Percentiles rank a stretch among this genome's conserved stretches.
Evolutionary conservation across 2,329 filamentous ascomycete species (phyloP).

Genomic region (Ophiocordyceps camponoti-floridani): DNA sequence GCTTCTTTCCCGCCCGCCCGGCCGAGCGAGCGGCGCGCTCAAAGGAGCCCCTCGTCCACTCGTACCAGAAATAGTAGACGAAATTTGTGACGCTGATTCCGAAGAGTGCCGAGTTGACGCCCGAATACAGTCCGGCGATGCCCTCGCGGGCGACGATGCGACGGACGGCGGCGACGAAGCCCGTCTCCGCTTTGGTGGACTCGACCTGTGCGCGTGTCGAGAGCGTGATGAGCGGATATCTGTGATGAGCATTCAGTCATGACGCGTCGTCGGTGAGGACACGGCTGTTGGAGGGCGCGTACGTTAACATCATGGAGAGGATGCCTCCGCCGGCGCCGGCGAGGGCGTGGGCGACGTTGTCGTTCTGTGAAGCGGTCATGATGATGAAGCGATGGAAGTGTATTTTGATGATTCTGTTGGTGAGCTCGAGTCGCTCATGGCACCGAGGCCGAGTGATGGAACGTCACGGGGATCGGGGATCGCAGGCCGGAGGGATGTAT

Average conservation of each 20-base stretch:
- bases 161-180: conserved; percentile 65
- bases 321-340: conserved; percentile 87
- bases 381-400: not conserved
- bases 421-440: not conserved
- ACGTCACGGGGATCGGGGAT: no score
- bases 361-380: conserved; percentile 55
- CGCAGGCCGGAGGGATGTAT: not conserved
- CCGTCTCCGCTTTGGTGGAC: conserved; percentile 77
- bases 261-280: not conserved
- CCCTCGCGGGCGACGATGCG: conserved; percentile 87
- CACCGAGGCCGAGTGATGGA: not conserved
- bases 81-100: conserved; percentile 98
- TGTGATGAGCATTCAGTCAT: conserved; percentile 15
- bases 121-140: conserved; percentile 73
- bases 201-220: conserved; percentile 97
- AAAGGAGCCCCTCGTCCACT: conserved; percentile 85
- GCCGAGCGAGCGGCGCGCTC: conserved; percentile 57
- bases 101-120: conserved; percentile 84
- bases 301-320: conserved; percentile 91
- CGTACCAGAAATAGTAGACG: conserved; percentile 99
- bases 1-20: conserved; percentile 58
- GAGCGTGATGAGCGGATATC: conserved; percentile 90
- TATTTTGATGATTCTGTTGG: no score
- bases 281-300: conserved; percentile 11
- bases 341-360: conserved; percentile 92